These are phyloP conservation scores for Termitomyces eurrhizus DNA, from an alignment of 768 basidiomycete species.

Conservation along the genomic window DNA sequence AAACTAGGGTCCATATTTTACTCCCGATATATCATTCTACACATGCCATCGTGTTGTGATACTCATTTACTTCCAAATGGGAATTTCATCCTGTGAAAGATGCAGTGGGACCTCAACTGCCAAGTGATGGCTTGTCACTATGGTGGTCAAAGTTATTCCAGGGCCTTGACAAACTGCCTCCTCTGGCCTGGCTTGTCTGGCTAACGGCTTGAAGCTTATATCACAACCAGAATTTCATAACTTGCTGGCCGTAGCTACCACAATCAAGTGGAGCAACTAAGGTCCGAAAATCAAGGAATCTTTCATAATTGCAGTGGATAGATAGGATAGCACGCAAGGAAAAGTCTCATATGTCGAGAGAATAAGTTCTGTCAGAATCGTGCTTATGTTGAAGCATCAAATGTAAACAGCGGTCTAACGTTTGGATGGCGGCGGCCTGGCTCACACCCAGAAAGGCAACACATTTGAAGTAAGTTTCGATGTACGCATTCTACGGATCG, in stretches of 20 bases:
- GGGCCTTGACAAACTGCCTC: background rate
- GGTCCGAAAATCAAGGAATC: conserved; percentile 40
- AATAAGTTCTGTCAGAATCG: too few species aligned
- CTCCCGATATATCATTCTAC: background rate
- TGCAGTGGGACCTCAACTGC: background rate
- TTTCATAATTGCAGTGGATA: background rate
- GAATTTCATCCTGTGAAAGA: background rate
- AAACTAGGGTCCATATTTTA: background rate
- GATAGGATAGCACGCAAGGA: background rate
- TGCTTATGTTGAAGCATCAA: too few species aligned
- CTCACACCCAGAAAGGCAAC: background rate
- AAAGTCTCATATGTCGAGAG: background rate
- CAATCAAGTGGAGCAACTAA: conserved; percentile 43
- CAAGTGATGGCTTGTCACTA: background rate
- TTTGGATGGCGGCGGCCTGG: background rate
- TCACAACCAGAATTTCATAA: background rate
- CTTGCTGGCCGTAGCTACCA: background rate
- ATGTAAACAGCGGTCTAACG: too few species aligned
- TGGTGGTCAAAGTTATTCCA: background rate
- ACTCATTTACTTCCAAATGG: background rate
- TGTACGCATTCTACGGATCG: background rate
- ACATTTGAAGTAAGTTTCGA: background rate
- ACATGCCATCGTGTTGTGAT: background rate
- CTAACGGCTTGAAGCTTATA: background rate
- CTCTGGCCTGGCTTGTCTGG: background rate